Base-by-base conservation (phyloP, 805 yeast species). In the Teunomyces barrocoloradensis region DNA sequence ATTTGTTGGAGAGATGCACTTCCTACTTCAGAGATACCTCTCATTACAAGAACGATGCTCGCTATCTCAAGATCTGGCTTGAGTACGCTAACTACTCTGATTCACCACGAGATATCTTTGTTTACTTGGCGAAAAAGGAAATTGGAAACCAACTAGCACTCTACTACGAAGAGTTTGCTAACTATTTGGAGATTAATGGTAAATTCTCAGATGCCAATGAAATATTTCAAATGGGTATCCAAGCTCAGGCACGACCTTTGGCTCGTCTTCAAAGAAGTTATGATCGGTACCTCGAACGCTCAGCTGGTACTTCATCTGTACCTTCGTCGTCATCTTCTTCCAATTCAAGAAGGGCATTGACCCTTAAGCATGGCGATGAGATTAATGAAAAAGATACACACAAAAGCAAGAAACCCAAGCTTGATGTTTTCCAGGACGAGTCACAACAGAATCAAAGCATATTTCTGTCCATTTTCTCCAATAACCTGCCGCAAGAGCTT, bases 61-160 rank as follows among this genome's bases (percentile, higher is more conserved):
- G 97, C 42, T 90, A 87, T 59, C 64, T 92, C 43, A 78, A 75
- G 51, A 75, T 90, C 1, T 92, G 99, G 97, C 64, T 91, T 34
- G 82, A 81, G 54, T 90, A 89, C 61, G 80, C 87, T 6, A 78
- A 75, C 20, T 82, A 77, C 57, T 77, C 86, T 1, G 88, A 84
- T 50, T 77, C 84, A 12, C 90, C 91, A 0, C 69, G 80, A 36
- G 91, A 85, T 45, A 73, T 87, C 2, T 90, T 85, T 61, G 73
- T 79, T 5, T 89, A 84, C 58, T 71, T 92, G 65, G 80, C 83
- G 37, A 79, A 84, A 50, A 82, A 85, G 52, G 80, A 77, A 42
- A 87, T 92, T 30, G 98, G 96, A 0, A 60, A 59, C 29, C 73
- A 73, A 34, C 68, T 89, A 43, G 81, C 96, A 0, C 56, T 81